Conservation (phyloP, 129 eudicot species). For the Centrapalus pauciflorus region DNA sequence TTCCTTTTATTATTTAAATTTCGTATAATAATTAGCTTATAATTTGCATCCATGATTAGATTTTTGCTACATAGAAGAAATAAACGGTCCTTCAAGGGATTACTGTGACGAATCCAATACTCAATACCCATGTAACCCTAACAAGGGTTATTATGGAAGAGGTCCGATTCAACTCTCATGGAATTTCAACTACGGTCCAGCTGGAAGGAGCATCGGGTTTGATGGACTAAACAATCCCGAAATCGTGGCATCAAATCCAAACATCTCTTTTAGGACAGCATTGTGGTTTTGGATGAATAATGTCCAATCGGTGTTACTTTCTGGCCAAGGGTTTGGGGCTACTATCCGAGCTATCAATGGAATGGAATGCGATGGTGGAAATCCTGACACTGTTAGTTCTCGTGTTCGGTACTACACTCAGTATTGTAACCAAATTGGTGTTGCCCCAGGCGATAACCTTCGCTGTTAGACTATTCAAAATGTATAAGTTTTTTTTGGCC, state of each 20-base stretch:
- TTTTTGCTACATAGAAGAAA: conserved; percentile 30
- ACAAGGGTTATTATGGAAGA: conserved; percentile 36
- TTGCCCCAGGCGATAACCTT: conserved; percentile 26
- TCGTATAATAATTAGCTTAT: not conserved
- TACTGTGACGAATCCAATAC: conserved; percentile 22
- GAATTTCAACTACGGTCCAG: conserved; percentile 32
- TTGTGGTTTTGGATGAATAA: conserved; percentile 32
- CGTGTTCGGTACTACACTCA: conserved; percentile 27
- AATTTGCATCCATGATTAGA: not conserved
- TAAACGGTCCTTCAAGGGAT: conserved; percentile 22
- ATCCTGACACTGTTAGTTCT: conserved; percentile 3
- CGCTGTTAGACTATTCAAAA: conserved; percentile 16
- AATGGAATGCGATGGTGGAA: conserved; percentile 24
- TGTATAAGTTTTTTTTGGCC: not conserved
- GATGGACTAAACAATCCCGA: conserved; percentile 35
- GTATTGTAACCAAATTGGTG: conserved; percentile 32
- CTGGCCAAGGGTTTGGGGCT: conserved; percentile 34
- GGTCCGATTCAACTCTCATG: conserved; percentile 32
- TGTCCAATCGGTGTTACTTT: conserved; percentile 17
- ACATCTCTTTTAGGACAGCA: conserved; percentile 26
- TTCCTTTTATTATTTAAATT: no score
- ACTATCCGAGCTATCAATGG: conserved; percentile 31
- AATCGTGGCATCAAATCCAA: conserved; percentile 23
- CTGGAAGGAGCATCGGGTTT: conserved; percentile 23
- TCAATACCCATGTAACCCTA: conserved; percentile 30